Evolutionary conservation across 2,329 filamentous ascomycete species (phyloP).

Genomic region (Sporothrix euskadiensis): DNA sequence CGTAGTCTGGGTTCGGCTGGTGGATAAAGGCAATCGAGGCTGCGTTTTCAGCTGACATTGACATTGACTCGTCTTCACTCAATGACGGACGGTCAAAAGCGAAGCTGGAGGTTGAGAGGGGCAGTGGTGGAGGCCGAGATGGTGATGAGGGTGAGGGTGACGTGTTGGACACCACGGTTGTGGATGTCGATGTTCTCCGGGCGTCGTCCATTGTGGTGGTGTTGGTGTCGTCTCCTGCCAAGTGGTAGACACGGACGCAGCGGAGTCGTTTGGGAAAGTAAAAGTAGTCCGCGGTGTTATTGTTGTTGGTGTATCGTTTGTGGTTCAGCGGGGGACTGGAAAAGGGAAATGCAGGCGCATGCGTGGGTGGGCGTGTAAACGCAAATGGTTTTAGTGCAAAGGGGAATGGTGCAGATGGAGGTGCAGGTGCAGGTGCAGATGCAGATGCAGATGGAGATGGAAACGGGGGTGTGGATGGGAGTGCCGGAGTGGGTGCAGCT

Average conservation of each 20-base stretch:
- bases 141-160: neutral
- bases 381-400: neutral
- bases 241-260: conserved; percentile 16
- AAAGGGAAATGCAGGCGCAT: neutral
- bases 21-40: conserved; percentile 45
- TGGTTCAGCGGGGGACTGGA: neutral
- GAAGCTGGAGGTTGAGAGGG: conserved; percentile 20
- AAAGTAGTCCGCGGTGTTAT: neutral
- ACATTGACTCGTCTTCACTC: neutral
- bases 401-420: neutral
- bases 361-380: neutral
- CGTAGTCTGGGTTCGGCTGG: conserved; percentile 53
- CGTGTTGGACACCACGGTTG: neutral
- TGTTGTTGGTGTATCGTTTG: neutral
- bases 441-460: neutral
- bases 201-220: neutral
- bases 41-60: neutral
- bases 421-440: neutral
- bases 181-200: neutral
- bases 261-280: conserved; percentile 3
- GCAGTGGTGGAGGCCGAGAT: conserved; percentile 16
- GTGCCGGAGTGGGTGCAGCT: neutral
- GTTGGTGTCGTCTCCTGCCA: neutral
- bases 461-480: neutral
- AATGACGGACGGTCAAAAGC: neutral